Evolutionary conservation across 116 monocot species (phyloP), one percentile per base, ranked within the genome.

Genomic region (Papilionanthe hybrid): DNA sequence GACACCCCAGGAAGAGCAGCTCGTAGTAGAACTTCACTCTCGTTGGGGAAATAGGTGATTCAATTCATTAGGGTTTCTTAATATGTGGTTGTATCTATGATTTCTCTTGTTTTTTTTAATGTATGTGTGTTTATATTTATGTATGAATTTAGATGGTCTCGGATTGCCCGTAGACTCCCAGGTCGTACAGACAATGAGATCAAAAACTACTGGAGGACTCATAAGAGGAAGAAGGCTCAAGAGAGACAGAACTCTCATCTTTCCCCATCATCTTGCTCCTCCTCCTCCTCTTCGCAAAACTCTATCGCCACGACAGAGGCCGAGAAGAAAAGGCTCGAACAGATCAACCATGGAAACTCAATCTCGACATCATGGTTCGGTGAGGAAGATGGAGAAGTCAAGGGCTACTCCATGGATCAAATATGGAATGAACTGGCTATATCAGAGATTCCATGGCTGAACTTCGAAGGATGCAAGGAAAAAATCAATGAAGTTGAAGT

Each of bases 181-280:
- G 96, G 96, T 10, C 91, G 93, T 15, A 96, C 93, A 1, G 96
- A 93, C 71, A 96, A 96, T 55, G 96, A 93, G 89, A 93, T 96
- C 44, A 93, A 96, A 85, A 96, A 96, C 85, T 96, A 96, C 83
- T 96, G 93, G 93, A 93, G 93, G 80, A 93, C 93, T 1, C 96
- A 92, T 77, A 93, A 89, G 92, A 93, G 96, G 57, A 96, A 93
- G 83, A 87, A 90, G 53, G 92, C 96, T 17, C 96, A 96, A 74
- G 91, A 91, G 81, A 79, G 72, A 71, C 90, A 74, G 78, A 83
- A 43, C 28, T 81, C 17, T 41, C 77, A 30, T 60, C 63, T 79
- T 5, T 84, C 77, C 9, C 77, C 86, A 7, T 73, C 89, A 13
- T 67, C 85, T 0, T 68, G 85, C 20, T 82, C 88, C 1, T 79